These are phyloP conservation scores for Pharnaceum exiguum DNA, from an alignment of 148 eudicot species.

Conservation along the genomic window DNA sequence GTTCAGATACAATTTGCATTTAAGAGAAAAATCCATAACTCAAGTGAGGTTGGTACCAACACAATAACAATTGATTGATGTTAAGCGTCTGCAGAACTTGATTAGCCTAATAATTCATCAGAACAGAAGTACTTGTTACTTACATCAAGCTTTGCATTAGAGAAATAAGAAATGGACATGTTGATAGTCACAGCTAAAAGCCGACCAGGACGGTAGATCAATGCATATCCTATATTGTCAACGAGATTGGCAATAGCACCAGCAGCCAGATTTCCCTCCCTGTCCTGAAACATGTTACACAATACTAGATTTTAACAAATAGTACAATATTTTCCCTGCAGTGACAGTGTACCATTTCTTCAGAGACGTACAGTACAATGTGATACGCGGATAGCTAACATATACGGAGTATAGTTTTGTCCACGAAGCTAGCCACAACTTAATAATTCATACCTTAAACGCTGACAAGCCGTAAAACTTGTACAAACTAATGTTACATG, in stretches of 20 bases:
- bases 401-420: no score
- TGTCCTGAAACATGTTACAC: slow-evolving; percentile 25
- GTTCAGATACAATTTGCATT: not conserved
- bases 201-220: slow-evolving; percentile 39
- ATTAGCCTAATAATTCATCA: not conserved
- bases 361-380: no score
- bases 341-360: no score
- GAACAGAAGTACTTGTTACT: slow-evolving; percentile 24
- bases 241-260: slow-evolving; percentile 85
- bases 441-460: no score
- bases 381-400: no score
- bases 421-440: no score
- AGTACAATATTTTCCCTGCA: no score
- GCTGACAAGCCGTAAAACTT: no score
- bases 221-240: slow-evolving; percentile 64
- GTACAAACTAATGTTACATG: no score
- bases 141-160: slow-evolving; percentile 65
- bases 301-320: no score
- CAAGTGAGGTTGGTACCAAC: not conserved
- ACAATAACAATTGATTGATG: not conserved
- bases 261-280: slow-evolving; percentile 33
- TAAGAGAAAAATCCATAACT: not conserved
- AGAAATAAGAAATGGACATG: slow-evolving; percentile 69
- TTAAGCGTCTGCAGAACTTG: not conserved
- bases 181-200: slow-evolving; percentile 76